Evolutionary conservation across 2,329 filamentous ascomycete species (phyloP), one percentile per base, ranked within the genome.

Genomic region (Colletotrichum tanaceti): DNA sequence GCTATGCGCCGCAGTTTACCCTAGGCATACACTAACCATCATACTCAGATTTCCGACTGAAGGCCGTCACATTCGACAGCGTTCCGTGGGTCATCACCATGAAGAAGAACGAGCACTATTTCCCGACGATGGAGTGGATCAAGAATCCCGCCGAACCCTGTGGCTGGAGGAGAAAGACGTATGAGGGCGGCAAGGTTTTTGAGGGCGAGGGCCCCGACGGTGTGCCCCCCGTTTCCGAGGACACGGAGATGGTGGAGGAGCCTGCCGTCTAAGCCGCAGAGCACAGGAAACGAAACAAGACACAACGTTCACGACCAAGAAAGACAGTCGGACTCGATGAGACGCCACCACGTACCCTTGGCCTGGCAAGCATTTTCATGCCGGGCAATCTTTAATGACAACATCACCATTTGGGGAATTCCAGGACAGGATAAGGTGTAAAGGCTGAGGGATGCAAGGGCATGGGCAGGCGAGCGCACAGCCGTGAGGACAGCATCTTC

Each of bases 71-170:
- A 0, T 99, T 99, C 76, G 96, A 99, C 79, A 97, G 97, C 75
- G 94, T 99, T 11, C 95, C 95, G 4, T 99, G 96, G 94, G 94
- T 99, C n/a, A 93, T 97, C 46, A 99, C 96, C 10, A 97, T 99
- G 93, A 99, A 99, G 89, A 98, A 98, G 87, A 98, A 98, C 74
- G 95, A 99, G 77, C 96, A 99, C 80, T 99, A 99, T 79, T 92
- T 91, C 79, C 89, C 90, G 0, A 91, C 89, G 0, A 87, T 89
- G 79, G 90, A 91, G 75, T 90, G 89, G 85, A 86, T 89, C 79
- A 91, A 90, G 78, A 89, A 91, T 71, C 76, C 80, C 16, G 79
- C 79, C 7, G 87, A 89, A 71, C 79, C 84, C 1, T 89, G 85
- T 71, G 89, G 89, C 58, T 91, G 89, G 89, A 84, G 84, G 62